Evolutionary conservation across 2,329 filamentous ascomycete species (phyloP).

Genomic region (Leptoxyphium fumago): DNA sequence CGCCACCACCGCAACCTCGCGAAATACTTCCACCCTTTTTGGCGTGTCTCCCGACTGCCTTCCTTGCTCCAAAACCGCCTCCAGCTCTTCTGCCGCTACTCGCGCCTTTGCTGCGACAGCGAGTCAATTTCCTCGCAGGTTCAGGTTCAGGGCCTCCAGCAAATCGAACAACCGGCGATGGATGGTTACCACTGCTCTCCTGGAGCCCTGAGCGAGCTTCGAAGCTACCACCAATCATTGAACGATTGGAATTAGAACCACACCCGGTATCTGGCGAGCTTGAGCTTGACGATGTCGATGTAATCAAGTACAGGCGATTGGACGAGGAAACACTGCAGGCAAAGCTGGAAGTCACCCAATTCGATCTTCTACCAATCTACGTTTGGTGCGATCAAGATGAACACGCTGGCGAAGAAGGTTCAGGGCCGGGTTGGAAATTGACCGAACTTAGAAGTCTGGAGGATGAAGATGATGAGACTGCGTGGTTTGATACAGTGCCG

Average conservation of each 20-base stretch:
- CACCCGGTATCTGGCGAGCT: slow-evolving; percentile 70
- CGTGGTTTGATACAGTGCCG: slow-evolving; percentile 41
- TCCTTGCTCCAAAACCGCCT: slow-evolving; percentile 43
- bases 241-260: slow-evolving; percentile 53
- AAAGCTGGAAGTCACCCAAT: slow-evolving; percentile 45
- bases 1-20: slow-evolving; percentile 13
- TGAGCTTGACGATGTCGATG: slow-evolving; percentile 54
- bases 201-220: slow-evolving; percentile 47
- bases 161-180: slow-evolving; percentile 27
- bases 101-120: slow-evolving; percentile 48
- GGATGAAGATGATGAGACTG: slow-evolving; percentile 39
- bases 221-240: slow-evolving; percentile 46
- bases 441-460: slow-evolving; percentile 50
- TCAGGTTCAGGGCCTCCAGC: background rate
- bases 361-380: slow-evolving; percentile 49
- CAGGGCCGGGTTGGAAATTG: slow-evolving; percentile 50
- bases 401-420: slow-evolving; percentile 33
- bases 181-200: slow-evolving; percentile 57
- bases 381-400: slow-evolving; percentile 56
- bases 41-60: slow-evolving; percentile 47
- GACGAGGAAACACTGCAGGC: slow-evolving; percentile 64
- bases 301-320: slow-evolving; percentile 49
- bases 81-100: slow-evolving; percentile 46
- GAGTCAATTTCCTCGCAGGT: slow-evolving; percentile 47
- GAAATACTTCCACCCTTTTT: slow-evolving; percentile 47